Evolutionary conservation across 345 rosid genomes (phyloP), one percentile per base, ranked within the genome.

Genomic region (Clarkia xantiana): DNA sequence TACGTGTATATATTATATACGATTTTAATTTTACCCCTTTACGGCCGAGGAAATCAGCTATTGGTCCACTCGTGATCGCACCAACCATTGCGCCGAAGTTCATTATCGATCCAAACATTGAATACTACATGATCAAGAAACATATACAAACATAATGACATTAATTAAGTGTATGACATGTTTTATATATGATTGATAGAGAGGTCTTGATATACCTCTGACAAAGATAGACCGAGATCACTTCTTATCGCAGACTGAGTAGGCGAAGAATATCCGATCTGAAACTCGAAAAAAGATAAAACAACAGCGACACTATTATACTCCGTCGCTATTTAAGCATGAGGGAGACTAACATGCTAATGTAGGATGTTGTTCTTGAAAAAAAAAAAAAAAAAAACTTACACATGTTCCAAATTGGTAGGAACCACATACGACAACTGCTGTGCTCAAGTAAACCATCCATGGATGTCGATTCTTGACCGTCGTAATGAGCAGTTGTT

Each of bases 11-110:
- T n/a, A n/a, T n/a, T n/a, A n/a, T n/a, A n/a, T n/a, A n/a, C n/a
- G n/a, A n/a, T n/a, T n/a, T n/a, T n/a, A n/a, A n/a, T n/a, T n/a
- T 64, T 67, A 86, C 97, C 82, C 91, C 75, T 61, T 89, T 89
- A 20, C 97, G 80, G 46, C 97, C 94, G n/a, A 77, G 4, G 44
- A 67, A 60, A 70, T 89, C 95, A 47, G 94, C 91, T 11, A 89
- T 82, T 4, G 74, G 83, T 9, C 97, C 94, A 44, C 85, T 74
- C 11, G 91, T 80, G 66, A 82, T 78, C 34, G 97, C 97, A 6
- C 97, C 97, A 38, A 85, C 77, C 97, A 89, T 89, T 54, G 97
- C 97, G 40, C 95, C 95, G 45, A 85, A 69, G 13, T 95, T 85
- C 66, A 89, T 40, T 49, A 85, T 67, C 63, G 97, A 89, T 61